phyloP scores from a whole-genome alignment of 495 filamentous ascomycete genomes.

The Beverwykella pulmonaria region DNA sequence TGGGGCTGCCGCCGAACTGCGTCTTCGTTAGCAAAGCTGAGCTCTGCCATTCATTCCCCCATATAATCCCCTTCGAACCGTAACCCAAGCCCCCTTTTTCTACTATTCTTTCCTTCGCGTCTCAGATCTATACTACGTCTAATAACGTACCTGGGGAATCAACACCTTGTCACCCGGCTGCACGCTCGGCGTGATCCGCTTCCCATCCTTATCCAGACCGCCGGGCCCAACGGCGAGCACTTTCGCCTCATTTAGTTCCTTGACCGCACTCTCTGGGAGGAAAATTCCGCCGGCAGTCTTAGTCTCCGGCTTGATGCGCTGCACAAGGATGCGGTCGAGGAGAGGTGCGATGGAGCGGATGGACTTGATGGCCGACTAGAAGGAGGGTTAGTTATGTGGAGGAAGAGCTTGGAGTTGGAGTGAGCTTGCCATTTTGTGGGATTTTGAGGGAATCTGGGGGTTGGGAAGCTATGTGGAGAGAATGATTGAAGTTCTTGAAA shows the following conservation, averaged over 20 bases:
- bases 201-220: conserved; percentile 79
- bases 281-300: conserved; percentile 97
- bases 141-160: conserved; percentile 83
- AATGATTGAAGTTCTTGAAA: not conserved
- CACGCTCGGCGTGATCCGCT: conserved; percentile 81
- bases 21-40: conserved; percentile 45
- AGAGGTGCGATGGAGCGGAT: conserved; percentile 95
- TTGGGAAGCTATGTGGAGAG: not conserved
- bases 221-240: conserved; percentile 96
- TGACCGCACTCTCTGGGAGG: conserved; percentile 93
- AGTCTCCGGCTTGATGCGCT: conserved; percentile 94
- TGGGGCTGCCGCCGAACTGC: conserved; percentile 90
- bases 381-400: not conserved
- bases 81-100: too few species aligned
- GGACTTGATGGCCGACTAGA: conserved; percentile 71
- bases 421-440: conserved; percentile 32
- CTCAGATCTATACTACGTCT: conserved; percentile 1
- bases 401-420: not conserved
- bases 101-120: conserved; percentile 4
- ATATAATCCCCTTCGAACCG: too few species aligned
- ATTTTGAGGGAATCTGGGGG: not conserved
- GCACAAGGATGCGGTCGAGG: conserved; percentile 96
- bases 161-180: conserved; percentile 84
- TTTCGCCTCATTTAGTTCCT: conserved; percentile 96
- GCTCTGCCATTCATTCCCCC: too few species aligned